phyloP scores from a whole-genome alignment of 139 green algal species.

The Chlamydomonas incerta region DNA sequence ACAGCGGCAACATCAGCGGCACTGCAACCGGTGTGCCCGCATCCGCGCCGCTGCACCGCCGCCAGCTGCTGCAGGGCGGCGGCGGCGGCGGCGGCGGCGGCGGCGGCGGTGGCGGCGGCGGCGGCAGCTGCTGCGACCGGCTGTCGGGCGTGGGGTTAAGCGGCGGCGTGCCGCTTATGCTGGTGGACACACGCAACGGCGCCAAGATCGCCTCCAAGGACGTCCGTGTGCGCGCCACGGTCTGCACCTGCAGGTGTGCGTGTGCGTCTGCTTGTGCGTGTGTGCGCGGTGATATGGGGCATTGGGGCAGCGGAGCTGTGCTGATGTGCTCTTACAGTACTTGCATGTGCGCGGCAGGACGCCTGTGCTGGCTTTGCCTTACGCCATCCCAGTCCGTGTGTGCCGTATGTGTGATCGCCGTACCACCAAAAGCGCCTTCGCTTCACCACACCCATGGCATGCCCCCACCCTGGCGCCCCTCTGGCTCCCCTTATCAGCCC shows the following conservation, averaged over 20 bases:
- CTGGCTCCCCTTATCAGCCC: too few relatives aligned
- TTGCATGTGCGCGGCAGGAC: too few relatives aligned
- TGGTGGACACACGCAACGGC: slow-evolving; percentile 39
- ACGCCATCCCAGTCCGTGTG: too few relatives aligned
- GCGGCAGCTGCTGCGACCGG: slow-evolving; percentile 5
- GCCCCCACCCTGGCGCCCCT: too few relatives aligned
- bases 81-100: neutral
- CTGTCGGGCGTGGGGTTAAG: slow-evolving; percentile 40
- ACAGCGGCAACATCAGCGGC: too few relatives aligned
- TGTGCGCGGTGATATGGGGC: too few relatives aligned
- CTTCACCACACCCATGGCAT: too few relatives aligned
- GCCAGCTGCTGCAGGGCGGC: neutral
- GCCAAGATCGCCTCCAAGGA: slow-evolving; percentile 35
- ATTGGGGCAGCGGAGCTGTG: neutral
- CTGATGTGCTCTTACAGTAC: too few relatives aligned
- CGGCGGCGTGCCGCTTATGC: slow-evolving; percentile 55
- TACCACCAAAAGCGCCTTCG: too few relatives aligned
- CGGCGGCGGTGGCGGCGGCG: neutral
- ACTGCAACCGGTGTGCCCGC: neutral
- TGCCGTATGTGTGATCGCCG: too few relatives aligned
- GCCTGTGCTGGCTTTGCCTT: too few relatives aligned
- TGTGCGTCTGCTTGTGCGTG: too few relatives aligned
- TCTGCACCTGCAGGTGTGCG: slow-evolving; percentile 61
- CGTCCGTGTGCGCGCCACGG: neutral
- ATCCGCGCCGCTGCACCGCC: neutral